A percentile compares a stretch with the other conserved stretches of the same genome.
Evolutionary conservation across 371 early-diverging fungal species (phyloP).

Genomic region (Mycotypha africana): DNA sequence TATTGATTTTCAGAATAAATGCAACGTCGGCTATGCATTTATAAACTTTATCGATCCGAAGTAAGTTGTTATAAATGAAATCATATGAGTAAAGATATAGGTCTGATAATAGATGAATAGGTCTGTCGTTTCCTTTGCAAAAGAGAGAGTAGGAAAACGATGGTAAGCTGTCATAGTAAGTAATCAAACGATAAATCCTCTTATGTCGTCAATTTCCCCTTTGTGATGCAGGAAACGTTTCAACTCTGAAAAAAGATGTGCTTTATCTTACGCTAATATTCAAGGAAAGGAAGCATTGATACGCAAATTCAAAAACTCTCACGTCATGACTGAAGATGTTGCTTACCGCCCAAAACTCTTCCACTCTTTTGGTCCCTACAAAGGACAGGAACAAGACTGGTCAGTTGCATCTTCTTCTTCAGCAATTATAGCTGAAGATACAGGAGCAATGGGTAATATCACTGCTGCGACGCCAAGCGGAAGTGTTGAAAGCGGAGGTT

Average conservation of each 20-base stretch:
- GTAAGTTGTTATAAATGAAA: conserved; percentile 41
- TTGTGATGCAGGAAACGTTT: conserved; percentile 58
- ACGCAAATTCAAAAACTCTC: conserved; percentile 83
- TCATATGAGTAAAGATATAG: too few species aligned
- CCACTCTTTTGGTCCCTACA: conserved; percentile 51
- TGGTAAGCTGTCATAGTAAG: too few species aligned
- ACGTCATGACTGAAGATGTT: conserved; percentile 70
- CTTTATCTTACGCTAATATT: conserved; percentile 83
- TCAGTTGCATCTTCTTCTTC: too few species aligned
- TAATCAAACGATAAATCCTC: too few species aligned
- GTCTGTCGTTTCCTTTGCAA: conserved; percentile 66
- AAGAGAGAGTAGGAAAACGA: conserved; percentile 72
- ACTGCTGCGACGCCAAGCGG: too few species aligned
- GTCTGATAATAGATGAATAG: conserved; percentile 10
- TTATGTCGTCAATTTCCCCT: too few species aligned
- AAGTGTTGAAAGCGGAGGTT: too few species aligned
- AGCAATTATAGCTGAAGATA: too few species aligned
- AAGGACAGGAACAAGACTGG: conserved; percentile 56
- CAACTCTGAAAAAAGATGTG: conserved; percentile 84
- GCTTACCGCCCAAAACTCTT: conserved; percentile 76
- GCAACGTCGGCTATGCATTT: conserved; percentile 90
- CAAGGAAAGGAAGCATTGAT: conserved; percentile 81
- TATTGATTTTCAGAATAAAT: conserved; percentile 87
- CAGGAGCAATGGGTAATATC: too few species aligned
- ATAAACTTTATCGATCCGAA: conserved; percentile 73